These are phyloP conservation scores for Penicillium riverlandense DNA, from an alignment of 495 filamentous ascomycete species.

Conservation along the genomic window DNA sequence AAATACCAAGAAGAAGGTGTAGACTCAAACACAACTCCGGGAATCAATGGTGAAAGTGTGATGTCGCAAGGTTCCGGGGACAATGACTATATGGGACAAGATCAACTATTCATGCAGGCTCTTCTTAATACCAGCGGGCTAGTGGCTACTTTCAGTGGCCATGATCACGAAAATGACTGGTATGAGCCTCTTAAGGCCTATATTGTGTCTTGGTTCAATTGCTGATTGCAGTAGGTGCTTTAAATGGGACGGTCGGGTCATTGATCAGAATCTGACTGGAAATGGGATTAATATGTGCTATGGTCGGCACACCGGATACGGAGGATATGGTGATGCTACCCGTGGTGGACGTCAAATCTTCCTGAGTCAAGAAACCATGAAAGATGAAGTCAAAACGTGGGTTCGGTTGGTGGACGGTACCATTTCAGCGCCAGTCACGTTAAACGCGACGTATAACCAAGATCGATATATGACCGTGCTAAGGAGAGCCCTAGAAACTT, in stretches of 20 bases:
- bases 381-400: constrained; percentile 50
- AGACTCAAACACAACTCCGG: constrained; percentile 41
- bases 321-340: constrained; percentile 60
- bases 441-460: no score
- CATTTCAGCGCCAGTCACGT: no score
- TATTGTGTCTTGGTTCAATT: no score
- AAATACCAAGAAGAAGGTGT: constrained; percentile 43
- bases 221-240: constrained; percentile 18
- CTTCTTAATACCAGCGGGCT: constrained; percentile 49
- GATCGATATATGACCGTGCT: no score
- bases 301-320: constrained; percentile 61
- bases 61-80: constrained; percentile 17
- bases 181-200: constrained; percentile 13
- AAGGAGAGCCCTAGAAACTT: no score
- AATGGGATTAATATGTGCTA: constrained; percentile 53
- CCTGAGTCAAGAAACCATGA: constrained; percentile 25
- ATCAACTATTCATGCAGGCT: constrained; percentile 59
- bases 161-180: constrained; percentile 68
- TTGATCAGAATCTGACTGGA: constrained; percentile 25
- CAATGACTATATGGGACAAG: constrained; percentile 38
- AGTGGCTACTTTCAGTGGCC: constrained; percentile 58
- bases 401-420: constrained; percentile 52
- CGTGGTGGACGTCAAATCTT: constrained; percentile 54
- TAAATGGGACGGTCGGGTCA: constrained; percentile 26
- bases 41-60: constrained; percentile 54